Evolutionary conservation across 148 eudicot genomes (phyloP), one percentile per base, ranked within the genome.

Genomic region (Agrostemma githago): DNA sequence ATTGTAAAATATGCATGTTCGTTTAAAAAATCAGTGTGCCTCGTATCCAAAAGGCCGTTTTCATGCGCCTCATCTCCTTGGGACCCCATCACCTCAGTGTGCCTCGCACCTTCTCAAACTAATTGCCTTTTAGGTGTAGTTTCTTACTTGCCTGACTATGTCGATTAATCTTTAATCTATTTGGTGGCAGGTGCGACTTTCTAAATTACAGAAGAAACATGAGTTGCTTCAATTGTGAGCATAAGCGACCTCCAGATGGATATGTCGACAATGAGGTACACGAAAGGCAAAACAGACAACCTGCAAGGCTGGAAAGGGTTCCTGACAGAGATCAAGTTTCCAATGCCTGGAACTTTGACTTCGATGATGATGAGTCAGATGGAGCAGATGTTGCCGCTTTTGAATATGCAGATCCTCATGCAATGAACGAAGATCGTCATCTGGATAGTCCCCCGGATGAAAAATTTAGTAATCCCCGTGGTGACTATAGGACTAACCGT

Each of bases 381-480:
- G 98, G 98, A 37, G 98, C 98, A 69, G 98, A 95, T 80, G 98
- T 95, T 74, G 96, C 98, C 77, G 88, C 97, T 71, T 95, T 95
- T 75, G 98, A 95, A 84, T 78, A 89, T 84, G 98, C 97, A 56
- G 98, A 95, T 88, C 84, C 96, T 64, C 82, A 44, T 59, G 88
- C 84, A 53, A 62, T 79, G 68, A 74, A 83, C 80, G 92, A 85
- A 78, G 93, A 86, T 77, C 81, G 79, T 64, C 76, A 73, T 54
- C 72, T 81, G n/a, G 80, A 76, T 82, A 78, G 26, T 70, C 84
- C 74, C 38, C 70, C 84, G 41, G 82, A 76, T 68, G 83, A 79
- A 39, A 79, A 79, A 73, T 70, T 78, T 57, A 71, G 81, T 64
- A 79, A 82, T 67, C 77, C 76, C 44, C 74, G 79, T 60, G 83